Base-by-base conservation (phyloP, 768 basidiomycete genomes). In the Rhodotorula paludigena region DNA sequence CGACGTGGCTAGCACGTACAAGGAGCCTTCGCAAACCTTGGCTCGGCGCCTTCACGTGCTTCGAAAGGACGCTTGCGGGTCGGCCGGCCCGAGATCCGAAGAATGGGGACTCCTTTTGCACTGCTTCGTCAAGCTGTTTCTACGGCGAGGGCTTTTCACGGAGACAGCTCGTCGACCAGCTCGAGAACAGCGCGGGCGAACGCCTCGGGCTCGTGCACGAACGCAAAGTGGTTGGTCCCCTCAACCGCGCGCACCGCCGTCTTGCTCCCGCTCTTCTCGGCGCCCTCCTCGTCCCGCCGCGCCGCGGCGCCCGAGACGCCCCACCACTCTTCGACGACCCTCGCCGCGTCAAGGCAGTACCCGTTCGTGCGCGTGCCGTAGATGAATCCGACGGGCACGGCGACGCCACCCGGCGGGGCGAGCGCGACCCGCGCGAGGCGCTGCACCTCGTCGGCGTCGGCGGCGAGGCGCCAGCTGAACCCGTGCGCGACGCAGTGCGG, bases 161-260 rank as follows among this genome's bases (percentile, higher is more conserved):
- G n/a, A n/a, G n/a, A n/a, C 32, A 57, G n/a, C 53, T 62, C 55
- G 11, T 58, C 51, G 0, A 69, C 11, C 23, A 60, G 33, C 49
- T 54, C 63, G 7, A 41, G 15, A 21, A 69, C 38, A 3, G 39
- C 56, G 4, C 41, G 5, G 1, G 39, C 55, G 42, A 69, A 69
- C 55, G 44, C 60, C 36, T 28, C n/a, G 16, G 68, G 68, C 51
- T 62, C 35, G 23, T 69, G 68, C 35, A 69, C 63, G 38, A 64
- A 65, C 36, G 55, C 68, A 39, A 69, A 69, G 23, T 69, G 68
- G 30, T 69, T 69, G 48, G 63, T 64, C 23, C 56, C 59, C 15
- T 57, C 55, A 20, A 69, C 41, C 36, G 30, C 39, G 42, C 38
- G 10, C 3, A 64, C 39, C 48, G 59, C 54, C 47, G 30, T 53